A percentile compares a stretch with the other conserved stretches of the same genome.
Evolutionary conservation across 2,329 filamentous ascomycete genomes (phyloP).

Genomic region (Epichloe gansuensis): DNA sequence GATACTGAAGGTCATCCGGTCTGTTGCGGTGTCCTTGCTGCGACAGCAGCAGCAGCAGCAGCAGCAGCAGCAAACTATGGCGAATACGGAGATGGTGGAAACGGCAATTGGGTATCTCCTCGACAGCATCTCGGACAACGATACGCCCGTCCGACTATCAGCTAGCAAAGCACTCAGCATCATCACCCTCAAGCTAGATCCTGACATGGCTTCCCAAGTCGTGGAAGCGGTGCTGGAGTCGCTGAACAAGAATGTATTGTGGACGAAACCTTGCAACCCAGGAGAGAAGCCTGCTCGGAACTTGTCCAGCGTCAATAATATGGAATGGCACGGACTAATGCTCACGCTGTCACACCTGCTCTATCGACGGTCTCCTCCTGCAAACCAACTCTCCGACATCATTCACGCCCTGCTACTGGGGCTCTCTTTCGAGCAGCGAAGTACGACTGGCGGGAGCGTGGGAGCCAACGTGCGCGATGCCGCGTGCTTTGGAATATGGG

Average conservation of each 20-base stretch:
- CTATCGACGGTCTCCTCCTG: slow-evolving; percentile 71
- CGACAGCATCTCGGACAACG: slow-evolving; percentile 67
- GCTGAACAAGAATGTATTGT: slow-evolving; percentile 46
- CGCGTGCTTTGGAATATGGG: slow-evolving; percentile 94
- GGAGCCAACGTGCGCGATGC: slow-evolving; percentile 90
- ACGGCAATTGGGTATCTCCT: slow-evolving; percentile 73
- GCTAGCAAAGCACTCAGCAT: slow-evolving; percentile 88
- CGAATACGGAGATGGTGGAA: slow-evolving; percentile 52
- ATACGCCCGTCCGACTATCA: slow-evolving; percentile 81
- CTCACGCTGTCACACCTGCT: slow-evolving; percentile 78
- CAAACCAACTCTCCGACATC: slow-evolving; percentile 57
- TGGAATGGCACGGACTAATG: slow-evolving; percentile 87
- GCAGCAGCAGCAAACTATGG: slow-evolving; percentile 20
- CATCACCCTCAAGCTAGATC: slow-evolving; percentile 66
- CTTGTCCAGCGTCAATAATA: slow-evolving; percentile 62
- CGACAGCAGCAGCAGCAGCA: slow-evolving; percentile 33
- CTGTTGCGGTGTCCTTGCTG: slow-evolving; percentile 55
- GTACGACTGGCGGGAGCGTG: slow-evolving; percentile 69
- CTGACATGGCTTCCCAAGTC: slow-evolving; percentile 74
- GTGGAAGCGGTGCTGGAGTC: slow-evolving; percentile 75
- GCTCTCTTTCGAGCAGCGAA: slow-evolving; percentile 79
- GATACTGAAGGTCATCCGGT: slow-evolving; percentile 73
- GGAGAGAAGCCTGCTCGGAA: slow-evolving; percentile 35
- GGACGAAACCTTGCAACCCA: slow-evolving; percentile 27
- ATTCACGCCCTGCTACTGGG: slow-evolving; percentile 67